Evolutionary conservation across 306 rosid species (phyloP).

Genomic region (Trichosanthes truncata): DNA sequence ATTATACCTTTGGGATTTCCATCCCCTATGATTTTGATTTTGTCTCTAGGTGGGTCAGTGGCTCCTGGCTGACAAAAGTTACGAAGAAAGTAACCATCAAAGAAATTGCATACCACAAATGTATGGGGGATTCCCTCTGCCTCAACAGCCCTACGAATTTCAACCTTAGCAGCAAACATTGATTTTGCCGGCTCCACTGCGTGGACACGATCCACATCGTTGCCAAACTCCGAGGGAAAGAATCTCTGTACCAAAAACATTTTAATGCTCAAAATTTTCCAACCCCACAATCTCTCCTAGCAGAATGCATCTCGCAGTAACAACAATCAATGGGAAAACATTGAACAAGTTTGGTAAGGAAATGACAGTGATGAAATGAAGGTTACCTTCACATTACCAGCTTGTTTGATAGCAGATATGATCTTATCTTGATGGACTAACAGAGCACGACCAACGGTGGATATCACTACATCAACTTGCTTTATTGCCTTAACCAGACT

Average conservation of each 20-base stretch:
- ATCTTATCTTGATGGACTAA: constrained; percentile 21
- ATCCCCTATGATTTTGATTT: constrained; percentile 28
- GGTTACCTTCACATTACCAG: constrained; percentile 31
- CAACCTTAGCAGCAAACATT: constrained; percentile 16
- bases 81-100: constrained; percentile 29
- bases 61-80: constrained; percentile 23
- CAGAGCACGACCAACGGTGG: constrained; percentile 22
- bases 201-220: constrained; percentile 29
- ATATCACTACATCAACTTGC: constrained; percentile 33
- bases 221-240: constrained; percentile 36
- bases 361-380: background rate
- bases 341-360: background rate
- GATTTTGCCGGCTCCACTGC: constrained; percentile 38
- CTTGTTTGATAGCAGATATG: constrained; percentile 31
- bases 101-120: constrained; percentile 24
- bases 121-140: constrained; percentile 34
- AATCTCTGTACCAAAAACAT: constrained; percentile 18
- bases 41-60: constrained; percentile 28
- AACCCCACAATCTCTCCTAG: background rate
- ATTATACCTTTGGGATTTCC: constrained; percentile 30
- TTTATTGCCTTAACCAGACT: constrained; percentile 26
- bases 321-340: background rate
- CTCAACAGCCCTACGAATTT: constrained; percentile 23
- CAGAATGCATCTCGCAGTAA: background rate
- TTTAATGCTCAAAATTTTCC: background rate